A percentile compares a stretch with the other conserved stretches of the same genome.
These are phyloP conservation scores for Ziziphus jujuba DNA, from an alignment of 306 rosid species.

Conservation along the genomic window DNA sequence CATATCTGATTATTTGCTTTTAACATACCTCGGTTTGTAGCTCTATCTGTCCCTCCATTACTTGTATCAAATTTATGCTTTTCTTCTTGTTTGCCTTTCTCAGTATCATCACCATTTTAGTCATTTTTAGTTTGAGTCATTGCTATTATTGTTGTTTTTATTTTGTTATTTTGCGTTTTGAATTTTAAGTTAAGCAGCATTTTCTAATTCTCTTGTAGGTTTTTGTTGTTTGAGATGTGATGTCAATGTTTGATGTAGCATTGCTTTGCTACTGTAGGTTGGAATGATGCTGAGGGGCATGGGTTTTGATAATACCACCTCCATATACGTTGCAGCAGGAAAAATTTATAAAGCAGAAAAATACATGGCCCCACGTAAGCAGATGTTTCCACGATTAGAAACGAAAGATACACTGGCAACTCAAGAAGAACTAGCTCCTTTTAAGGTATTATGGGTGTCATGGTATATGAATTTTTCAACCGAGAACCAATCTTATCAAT, in stretches of 20 bases:
- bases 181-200: not conserved
- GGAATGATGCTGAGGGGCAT: conserved; percentile 98
- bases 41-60: too few relatives aligned
- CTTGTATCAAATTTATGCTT: too few relatives aligned
- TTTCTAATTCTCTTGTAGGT: not conserved
- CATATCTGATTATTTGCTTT: too few relatives aligned
- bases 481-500: conserved; percentile 22
- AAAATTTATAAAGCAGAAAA: conserved; percentile 78
- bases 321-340: conserved; percentile 89
- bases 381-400: conserved; percentile 90
- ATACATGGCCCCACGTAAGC: conserved; percentile 90
- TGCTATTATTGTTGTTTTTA: too few relatives aligned
- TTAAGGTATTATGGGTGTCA: conserved; percentile 53
- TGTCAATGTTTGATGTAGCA: conserved; percentile 10
- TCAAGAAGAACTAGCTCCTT: conserved; percentile 80
- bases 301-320: conserved; percentile 90
- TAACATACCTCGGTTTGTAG: too few relatives aligned
- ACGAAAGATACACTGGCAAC: conserved; percentile 80
- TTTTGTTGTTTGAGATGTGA: not conserved
- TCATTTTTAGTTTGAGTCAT: too few relatives aligned
- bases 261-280: conserved; percentile 52
- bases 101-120: too few relatives aligned
- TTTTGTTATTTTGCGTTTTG: too few relatives aligned
- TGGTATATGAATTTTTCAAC: conserved; percentile 8
- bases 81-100: too few relatives aligned